Conservation (phyloP, 129 eudicot species). For the Flaveria linearis region DNA sequence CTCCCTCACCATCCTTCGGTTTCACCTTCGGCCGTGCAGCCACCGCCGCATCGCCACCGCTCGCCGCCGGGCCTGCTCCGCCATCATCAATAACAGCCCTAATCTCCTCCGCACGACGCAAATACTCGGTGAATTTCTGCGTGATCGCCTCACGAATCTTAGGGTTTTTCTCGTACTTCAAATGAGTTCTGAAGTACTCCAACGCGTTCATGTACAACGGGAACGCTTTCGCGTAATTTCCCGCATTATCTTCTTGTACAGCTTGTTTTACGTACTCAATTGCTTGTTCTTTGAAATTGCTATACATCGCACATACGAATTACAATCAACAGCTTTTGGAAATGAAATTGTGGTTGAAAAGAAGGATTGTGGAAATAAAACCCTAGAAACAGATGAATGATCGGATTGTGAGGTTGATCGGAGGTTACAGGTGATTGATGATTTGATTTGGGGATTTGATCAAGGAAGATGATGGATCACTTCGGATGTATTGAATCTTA, state of each 20-base stretch:
- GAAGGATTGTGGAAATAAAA: neutral
- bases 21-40: constrained; percentile 57
- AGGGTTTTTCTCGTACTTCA: constrained; percentile 77
- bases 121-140: constrained; percentile 67
- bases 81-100: constrained; percentile 69
- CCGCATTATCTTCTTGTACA: constrained; percentile 70
- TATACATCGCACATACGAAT: constrained; percentile 53
- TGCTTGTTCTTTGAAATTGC: constrained; percentile 80
- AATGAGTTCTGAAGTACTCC: constrained; percentile 71
- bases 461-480: neutral
- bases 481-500: neutral
- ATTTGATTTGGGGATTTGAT: neutral
- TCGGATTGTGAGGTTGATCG: neutral
- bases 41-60: constrained; percentile 62
- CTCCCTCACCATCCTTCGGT: constrained; percentile 44
- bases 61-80: constrained; percentile 47
- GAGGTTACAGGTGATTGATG: neutral
- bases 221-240: constrained; percentile 77
- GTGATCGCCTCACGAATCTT: constrained; percentile 80
- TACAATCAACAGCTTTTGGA: neutral
- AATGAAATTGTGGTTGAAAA: neutral
- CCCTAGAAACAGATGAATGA: neutral
- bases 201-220: constrained; percentile 78
- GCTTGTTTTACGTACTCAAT: constrained; percentile 77
- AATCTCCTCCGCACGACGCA: constrained; percentile 84